Percentiles rank a stretch among this genome's conserved stretches.
These are phyloP conservation scores for Didymellaceae sp. DNA, from an alignment of 2,329 filamentous ascomycete genomes.

Conservation along the genomic window DNA sequence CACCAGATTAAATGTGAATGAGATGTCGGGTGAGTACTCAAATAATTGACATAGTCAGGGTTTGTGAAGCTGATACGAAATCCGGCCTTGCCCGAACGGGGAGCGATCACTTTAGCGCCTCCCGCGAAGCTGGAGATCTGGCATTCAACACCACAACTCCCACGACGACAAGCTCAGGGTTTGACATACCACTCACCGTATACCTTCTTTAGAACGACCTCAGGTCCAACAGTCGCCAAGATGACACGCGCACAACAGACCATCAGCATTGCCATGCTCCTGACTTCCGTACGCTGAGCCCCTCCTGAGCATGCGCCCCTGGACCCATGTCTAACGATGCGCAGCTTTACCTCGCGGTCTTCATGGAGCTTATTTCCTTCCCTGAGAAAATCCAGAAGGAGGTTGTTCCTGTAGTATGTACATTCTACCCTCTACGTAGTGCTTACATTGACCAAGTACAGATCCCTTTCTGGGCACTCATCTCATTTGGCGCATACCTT, in stretches of 20 bases:
- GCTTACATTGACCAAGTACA: slow-evolving; percentile 48
- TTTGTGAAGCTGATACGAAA: slow-evolving; percentile 17
- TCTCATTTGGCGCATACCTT: slow-evolving; percentile 89
- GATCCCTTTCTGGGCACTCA: slow-evolving; percentile 92
- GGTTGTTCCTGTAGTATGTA: slow-evolving; percentile 85
- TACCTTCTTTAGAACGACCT: slow-evolving; percentile 26
- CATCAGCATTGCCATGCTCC: slow-evolving; percentile 83
- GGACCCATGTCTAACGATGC: slow-evolving; percentile 26
- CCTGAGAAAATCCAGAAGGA: slow-evolving; percentile 79
- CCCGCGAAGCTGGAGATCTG: slow-evolving; percentile 33
- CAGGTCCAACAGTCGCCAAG: slow-evolving; percentile 43
- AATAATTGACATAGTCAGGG: slow-evolving; percentile 1
- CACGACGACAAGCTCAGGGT: slow-evolving; percentile 20
- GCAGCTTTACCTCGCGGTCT: slow-evolving; percentile 88
- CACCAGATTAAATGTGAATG: not conserved
- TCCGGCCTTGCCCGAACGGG: slow-evolving; percentile 25
- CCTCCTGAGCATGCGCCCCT: slow-evolving; percentile 20
- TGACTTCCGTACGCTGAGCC: slow-evolving; percentile 75
- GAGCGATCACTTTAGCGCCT: slow-evolving; percentile 32
- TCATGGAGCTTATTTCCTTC: slow-evolving; percentile 81
- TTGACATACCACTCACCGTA: slow-evolving; percentile 26
- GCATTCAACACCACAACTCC: slow-evolving; percentile 28
- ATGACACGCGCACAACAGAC: slow-evolving; percentile 97
- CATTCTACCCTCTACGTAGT: not conserved
- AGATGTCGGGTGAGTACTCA: slow-evolving; percentile 1